Evolutionary conservation across 768 basidiomycete genomes (phyloP), one percentile per base, ranked within the genome.

Genomic region (Lactarius pseudohatsudake): DNA sequence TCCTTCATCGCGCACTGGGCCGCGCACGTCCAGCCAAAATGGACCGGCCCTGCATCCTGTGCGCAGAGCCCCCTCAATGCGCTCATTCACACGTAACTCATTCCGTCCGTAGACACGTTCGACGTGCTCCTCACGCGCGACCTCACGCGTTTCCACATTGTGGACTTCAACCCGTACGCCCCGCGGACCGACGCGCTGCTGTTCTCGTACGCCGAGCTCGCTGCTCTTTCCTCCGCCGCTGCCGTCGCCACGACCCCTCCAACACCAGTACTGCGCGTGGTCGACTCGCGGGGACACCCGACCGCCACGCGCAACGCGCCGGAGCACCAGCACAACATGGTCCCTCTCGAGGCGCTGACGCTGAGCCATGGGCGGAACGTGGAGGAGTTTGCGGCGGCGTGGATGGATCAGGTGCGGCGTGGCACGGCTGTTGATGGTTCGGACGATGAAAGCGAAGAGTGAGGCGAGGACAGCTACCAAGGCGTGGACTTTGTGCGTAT

Each of bases 121-220:
- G 96, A 98, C 74, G 77, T 97, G 56, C 84, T 96, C 66, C 83
- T 98, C 41, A 94, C 93, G 2, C 88, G 93, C 34, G 87, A 94
- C 74, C 81, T 93, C 41, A 76, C 82, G 2, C 82, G 86, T 13
- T 91, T 86, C 18, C 90, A 94, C 76, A 81, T 98, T 70, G 75
- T 98, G 72, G 96, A 98, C 75, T 94, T 98, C 77, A 94, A 94
- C 70, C 93, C 94, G 0, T 97, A 90, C 72, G 84, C 88, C 13
- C 84, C 87, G 4, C 86, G 85, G 43, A 97, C 96, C n/a, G 95
- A 98, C 72, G 75, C 94, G 0, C 83, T 96, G 0, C 80, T 97
- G 20, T 98, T 96, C 77, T 84, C 84, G 1, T 98, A 93, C 73
- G 83, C 88, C 56, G 90, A 94, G 32, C 84, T 98, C 0, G 77